Conservation (phyloP, 1,139 yeast species). For the Taphrina populina region DNA sequence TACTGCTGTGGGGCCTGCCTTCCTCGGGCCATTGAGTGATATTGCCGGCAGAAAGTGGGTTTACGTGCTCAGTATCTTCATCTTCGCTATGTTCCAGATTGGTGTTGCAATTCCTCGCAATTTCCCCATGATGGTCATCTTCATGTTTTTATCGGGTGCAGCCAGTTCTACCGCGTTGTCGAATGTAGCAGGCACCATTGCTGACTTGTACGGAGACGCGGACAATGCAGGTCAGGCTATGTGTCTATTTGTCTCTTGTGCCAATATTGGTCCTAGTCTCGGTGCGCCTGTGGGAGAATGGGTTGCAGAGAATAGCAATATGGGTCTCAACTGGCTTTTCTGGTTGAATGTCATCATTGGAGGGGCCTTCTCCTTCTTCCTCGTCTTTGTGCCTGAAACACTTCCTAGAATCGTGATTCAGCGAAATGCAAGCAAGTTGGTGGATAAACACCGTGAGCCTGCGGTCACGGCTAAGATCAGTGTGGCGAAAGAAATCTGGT, state of each 20-base stretch:
- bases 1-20: conserved; percentile 75
- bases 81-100: conserved; percentile 55
- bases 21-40: conserved; percentile 81
- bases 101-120: conserved; percentile 58
- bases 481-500: conserved; percentile 13
- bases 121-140: conserved; percentile 57
- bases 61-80: conserved; percentile 50
- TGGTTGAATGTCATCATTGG: conserved; percentile 60
- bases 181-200: conserved; percentile 66
- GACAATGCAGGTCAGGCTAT: conserved; percentile 55
- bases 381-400: conserved; percentile 41
- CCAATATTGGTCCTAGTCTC: conserved; percentile 61
- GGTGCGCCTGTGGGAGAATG: conserved; percentile 62
- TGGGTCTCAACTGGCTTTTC: conserved; percentile 62
- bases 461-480: conserved; percentile 8
- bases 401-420: conserved; percentile 32
- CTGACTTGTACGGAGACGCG: conserved; percentile 56
- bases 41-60: conserved; percentile 57
- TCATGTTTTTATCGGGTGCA: conserved; percentile 61
- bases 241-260: conserved; percentile 60
- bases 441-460: not conserved
- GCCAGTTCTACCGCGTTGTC: conserved; percentile 67
- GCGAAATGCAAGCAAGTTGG: not conserved
- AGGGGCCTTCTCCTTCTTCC: conserved; percentile 51
- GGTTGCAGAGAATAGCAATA: conserved; percentile 47